Conservation (phyloP, 116 monocot genomes). For the Cymodocea nodosa region DNA sequence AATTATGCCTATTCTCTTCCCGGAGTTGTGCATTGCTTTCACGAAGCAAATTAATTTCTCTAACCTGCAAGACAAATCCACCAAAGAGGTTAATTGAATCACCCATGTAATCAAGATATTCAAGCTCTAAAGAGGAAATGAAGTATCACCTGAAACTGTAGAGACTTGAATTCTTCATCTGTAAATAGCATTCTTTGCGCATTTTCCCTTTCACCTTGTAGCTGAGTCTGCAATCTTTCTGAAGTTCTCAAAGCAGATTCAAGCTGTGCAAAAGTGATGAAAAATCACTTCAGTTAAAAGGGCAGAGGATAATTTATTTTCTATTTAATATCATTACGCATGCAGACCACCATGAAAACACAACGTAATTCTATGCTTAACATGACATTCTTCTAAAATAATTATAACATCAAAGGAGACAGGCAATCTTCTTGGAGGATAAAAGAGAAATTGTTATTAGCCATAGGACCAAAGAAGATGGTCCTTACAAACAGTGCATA, state of each 20-base stretch:
- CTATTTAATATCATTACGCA: background rate
- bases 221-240: slow-evolving; percentile 53
- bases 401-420: too few species aligned
- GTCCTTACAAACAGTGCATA: too few species aligned
- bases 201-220: slow-evolving; percentile 53
- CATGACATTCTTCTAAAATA: too few species aligned
- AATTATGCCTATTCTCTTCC: slow-evolving; percentile 91
- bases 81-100: background rate
- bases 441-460: too few species aligned
- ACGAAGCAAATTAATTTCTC: slow-evolving; percentile 89
- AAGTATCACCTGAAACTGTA: slow-evolving; percentile 58
- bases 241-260: slow-evolving; percentile 62
- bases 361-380: too few species aligned
- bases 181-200: slow-evolving; percentile 32
- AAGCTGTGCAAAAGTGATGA: slow-evolving; percentile 25
- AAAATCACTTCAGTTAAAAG: background rate
- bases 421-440: too few species aligned
- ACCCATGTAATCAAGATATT: background rate
- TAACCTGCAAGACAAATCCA: slow-evolving; percentile 36
- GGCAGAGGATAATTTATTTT: too few species aligned
- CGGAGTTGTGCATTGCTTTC: slow-evolving; percentile 94
- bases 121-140: background rate
- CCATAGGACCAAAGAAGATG: too few species aligned
- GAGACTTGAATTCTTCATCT: slow-evolving; percentile 86
- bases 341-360: too few species aligned